Conservation (phyloP, 352 stramenopile species). For the Pythium phragmitis region DNA sequence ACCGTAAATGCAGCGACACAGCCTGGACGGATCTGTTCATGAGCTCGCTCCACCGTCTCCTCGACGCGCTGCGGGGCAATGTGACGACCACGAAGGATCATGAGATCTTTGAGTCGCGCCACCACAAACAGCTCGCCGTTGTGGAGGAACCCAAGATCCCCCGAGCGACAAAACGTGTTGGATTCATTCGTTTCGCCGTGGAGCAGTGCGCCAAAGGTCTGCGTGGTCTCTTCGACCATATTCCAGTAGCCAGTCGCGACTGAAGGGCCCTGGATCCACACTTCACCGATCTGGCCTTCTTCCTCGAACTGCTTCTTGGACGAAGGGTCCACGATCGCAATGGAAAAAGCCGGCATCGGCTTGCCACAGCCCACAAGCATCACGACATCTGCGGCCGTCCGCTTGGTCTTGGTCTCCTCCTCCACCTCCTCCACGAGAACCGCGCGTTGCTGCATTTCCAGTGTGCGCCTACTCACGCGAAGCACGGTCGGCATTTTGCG, state of each 20-base stretch:
- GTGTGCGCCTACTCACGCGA: conserved; percentile 53
- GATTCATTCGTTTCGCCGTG: conserved; percentile 37
- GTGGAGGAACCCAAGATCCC: conserved; percentile 75
- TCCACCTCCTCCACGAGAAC: conserved; percentile 32
- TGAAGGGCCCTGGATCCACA: conserved; percentile 91
- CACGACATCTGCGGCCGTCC: conserved; percentile 37
- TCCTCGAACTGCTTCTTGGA: conserved; percentile 50
- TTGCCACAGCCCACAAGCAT: conserved; percentile 81
- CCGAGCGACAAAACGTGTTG: conserved; percentile 55
- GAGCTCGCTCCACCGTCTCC: conserved; percentile 57
- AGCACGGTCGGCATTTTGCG: conserved; percentile 62
- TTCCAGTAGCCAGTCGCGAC: conserved; percentile 78
- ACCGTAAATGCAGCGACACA: conserved; percentile 80
- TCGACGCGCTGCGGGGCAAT: conserved; percentile 79
- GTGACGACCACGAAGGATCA: conserved; percentile 84
- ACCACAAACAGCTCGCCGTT: conserved; percentile 74
- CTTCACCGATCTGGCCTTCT: conserved; percentile 76
- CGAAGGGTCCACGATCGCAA: conserved; percentile 68
- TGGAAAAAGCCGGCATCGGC: conserved; percentile 69
- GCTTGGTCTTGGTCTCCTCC: conserved; percentile 18
- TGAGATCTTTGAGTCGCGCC: conserved; percentile 76
- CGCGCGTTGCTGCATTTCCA: conserved; percentile 58
- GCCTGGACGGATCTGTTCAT: conserved; percentile 67
- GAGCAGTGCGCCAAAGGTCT: conserved; percentile 68
- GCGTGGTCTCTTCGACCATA: conserved; percentile 56